A percentile compares a stretch with the other conserved stretches of the same genome.
These are phyloP conservation scores for Anthracocystis panici-leucophaei DNA, from an alignment of 1,284 basidiomycete genomes.

Conservation along the genomic window DNA sequence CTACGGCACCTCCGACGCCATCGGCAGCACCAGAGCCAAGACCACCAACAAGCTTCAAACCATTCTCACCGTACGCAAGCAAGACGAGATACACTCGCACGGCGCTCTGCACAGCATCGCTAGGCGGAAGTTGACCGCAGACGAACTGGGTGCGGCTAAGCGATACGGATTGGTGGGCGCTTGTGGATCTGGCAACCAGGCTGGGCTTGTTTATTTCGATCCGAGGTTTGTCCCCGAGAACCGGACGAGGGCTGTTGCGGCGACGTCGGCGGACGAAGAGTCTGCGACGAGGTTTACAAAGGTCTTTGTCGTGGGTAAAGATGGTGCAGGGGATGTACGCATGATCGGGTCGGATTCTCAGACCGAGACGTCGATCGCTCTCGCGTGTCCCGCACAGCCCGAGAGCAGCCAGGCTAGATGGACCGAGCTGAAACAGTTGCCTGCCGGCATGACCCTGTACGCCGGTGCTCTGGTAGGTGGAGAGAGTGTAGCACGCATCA, in stretches of 20 bases:
- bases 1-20: conserved; percentile 64
- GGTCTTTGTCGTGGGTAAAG: conserved; percentile 26
- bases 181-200: conserved; percentile 42
- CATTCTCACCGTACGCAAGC: conserved; percentile 21
- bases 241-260: conserved; percentile 8
- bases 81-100: conserved; percentile 31
- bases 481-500: conserved; percentile 22
- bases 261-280: neutral
- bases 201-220: conserved; percentile 42
- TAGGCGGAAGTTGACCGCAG: conserved; percentile 21
- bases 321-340: neutral
- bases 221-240: conserved; percentile 27
- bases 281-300: conserved; percentile 15
- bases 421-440: conserved; percentile 9
- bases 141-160: conserved; percentile 21
- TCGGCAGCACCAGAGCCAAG: conserved; percentile 5
- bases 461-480: conserved; percentile 25
- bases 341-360: conserved; percentile 20
- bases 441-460: conserved; percentile 17
- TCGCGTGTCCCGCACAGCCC: conserved; percentile 8
- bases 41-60: conserved; percentile 17
- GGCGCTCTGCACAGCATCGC: conserved; percentile 38
- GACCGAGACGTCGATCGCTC: conserved; percentile 13
- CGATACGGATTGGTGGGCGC: conserved; percentile 33
- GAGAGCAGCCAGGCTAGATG: neutral